Base-by-base conservation (phyloP, 345 rosid species). In the Conringia planisiliqua region DNA sequence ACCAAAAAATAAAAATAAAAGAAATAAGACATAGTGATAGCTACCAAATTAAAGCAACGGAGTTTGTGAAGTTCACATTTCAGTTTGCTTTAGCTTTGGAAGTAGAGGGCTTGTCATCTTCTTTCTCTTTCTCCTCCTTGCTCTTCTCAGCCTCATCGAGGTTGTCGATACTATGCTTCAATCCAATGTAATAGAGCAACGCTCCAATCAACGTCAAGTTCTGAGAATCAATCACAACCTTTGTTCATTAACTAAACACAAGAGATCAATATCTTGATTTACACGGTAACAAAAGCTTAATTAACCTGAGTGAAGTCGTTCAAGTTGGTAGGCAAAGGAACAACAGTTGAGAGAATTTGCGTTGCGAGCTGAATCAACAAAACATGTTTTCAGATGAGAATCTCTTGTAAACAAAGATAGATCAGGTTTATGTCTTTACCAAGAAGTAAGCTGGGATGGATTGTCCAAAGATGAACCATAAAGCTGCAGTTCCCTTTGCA, bases 401-500 rank as follows among this genome's bases (percentile, higher is more conserved):
- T 60, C 44, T 58, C 66, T 7, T 5, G 7, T 22, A 20, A 1
- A 2, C 33, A 13, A 33, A 18, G 36, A 0, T 6, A 7, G 35
- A 57, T 58, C 5, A 2, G 10, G 39, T 13, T 17, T 48, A 46
- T 66, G 26, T 14, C 18, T 5, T 38, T 77, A 77, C 80, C 80
- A 77, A 64, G 76, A 77, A 77, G 70, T 77, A 71, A 22, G 80
- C 72, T 1, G 80, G 80, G 17, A 57, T 65, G 7, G 80, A 47
- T 57, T 70, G 66, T 71, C 80, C 80, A 71, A 77, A 71, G 62
- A 77, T 77, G 68, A 77, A 77, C 72, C 80, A 77, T 40, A 77
- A 57, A 55, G 76, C 76, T 62, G 62, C 72, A 8, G 76, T 77
- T 39, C 44, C 76, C 22, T 77, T 77, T 47, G 76, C 72, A 14